Evolutionary conservation across 192 early-diverging fungal genomes (phyloP), one percentile per base, ranked within the genome.

Genomic region (Entomortierella parvispora): DNA sequence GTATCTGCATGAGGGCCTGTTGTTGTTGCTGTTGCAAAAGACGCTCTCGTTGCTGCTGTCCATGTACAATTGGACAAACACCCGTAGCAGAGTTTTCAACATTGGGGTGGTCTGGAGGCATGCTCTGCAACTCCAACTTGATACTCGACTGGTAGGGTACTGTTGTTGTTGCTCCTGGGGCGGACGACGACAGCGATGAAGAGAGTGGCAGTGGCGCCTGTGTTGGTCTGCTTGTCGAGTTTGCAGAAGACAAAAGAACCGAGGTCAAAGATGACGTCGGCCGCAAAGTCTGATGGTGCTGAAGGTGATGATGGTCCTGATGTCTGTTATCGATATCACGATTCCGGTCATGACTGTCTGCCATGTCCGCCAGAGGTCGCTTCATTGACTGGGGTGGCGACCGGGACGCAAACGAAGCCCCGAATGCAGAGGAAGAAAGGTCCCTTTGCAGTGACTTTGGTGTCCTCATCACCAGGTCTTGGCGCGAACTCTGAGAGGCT

Each of bases 311-410:
- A 40, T 77, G 74, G 18, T 68, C 65, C 52, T 77, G 74, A 29
- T 77, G 74, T 14, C 74, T 51, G 43, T 68, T 77, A 32, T 77
- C 74, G 59, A 77, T 77, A 23, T 77, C 74, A 18, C 74, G 59
- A 18, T 68, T 77, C 29, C 65, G 47, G 25, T 77, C 74, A 53
- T 77, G 74, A 37, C 65, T 77, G 25, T 77, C 74, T 5, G 74
- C 74, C 65, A 77, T 77, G 26, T 77, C 74, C 31, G 65, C 74
- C 54, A 77, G 28, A 0, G 74, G 64, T 52, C 74, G 44, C 50
- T 77, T 77, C 74, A 77, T 77, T 0, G 65, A 77, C 14, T 47
- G 52, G 0, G 74, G 65, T 17, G 74, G 66, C 3, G 74, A 77
- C 4, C 47, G 58, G n/a, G 74, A 62, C 15, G 37, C 74, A 53